These are phyloP conservation scores for Diplocarpon mali DNA, from an alignment of 2,329 filamentous ascomycete species.

Conservation along the genomic window DNA sequence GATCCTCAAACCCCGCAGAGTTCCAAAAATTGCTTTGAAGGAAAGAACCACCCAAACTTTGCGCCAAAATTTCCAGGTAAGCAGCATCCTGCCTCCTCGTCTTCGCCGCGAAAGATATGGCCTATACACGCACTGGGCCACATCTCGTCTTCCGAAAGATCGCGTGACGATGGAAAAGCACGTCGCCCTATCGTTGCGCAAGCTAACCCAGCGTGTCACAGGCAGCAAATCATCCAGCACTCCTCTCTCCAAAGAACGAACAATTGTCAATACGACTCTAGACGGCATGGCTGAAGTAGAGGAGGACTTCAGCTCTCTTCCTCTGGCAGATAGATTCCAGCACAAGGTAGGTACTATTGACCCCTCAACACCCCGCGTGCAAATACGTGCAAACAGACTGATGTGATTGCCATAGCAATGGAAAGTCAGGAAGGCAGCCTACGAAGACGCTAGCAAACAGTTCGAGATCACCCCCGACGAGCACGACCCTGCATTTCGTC, in stretches of 20 bases:
- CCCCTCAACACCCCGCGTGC: not conserved
- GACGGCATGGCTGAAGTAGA: constrained; percentile 64
- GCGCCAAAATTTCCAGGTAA: constrained; percentile 15
- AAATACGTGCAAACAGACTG: constrained; percentile 15
- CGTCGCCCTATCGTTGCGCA: constrained; percentile 12
- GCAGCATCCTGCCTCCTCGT: constrained; percentile 5
- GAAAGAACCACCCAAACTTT: constrained; percentile 12
- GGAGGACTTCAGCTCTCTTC: constrained; percentile 71
- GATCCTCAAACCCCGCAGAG: constrained; percentile 2
- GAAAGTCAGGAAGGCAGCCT: constrained; percentile 93
- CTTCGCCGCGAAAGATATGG: not conserved
- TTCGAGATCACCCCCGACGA: constrained; percentile 82
- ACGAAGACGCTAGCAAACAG: constrained; percentile 81
- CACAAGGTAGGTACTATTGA: constrained; percentile 60
- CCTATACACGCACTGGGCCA: not conserved
- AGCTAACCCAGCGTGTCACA: constrained; percentile 23
- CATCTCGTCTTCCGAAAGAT: not conserved
- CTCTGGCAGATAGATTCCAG: constrained; percentile 67
- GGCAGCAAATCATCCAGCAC: constrained; percentile 15
- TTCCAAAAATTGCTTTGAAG: not conserved
- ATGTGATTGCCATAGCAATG: constrained; percentile 48
- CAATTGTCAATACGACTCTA: constrained; percentile 3
- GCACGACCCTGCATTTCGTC: constrained; percentile 71
- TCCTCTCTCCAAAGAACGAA: constrained; percentile 2
- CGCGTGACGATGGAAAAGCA: constrained; percentile 14